Conservation (phyloP, 139 green algal species). For the Limnomonas spitsbergensis region DNA sequence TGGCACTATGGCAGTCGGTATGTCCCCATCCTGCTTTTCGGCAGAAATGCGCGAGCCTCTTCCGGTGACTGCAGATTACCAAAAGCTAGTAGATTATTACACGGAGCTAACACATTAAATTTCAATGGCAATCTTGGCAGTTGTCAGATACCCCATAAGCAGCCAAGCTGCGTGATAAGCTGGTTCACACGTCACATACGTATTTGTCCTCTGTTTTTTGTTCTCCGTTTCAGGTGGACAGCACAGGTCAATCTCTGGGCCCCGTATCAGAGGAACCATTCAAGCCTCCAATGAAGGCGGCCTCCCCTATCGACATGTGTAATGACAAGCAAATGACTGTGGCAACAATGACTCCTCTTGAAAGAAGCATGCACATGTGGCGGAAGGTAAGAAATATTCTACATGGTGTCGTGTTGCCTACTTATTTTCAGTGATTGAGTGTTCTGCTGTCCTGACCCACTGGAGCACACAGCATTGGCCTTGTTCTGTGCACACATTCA, state of each 20-base stretch:
- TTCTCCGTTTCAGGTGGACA: too few relatives aligned
- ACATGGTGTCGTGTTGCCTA: neutral
- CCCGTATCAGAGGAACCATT: neutral
- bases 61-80: too few relatives aligned
- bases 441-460: neutral
- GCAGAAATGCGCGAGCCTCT: too few relatives aligned
- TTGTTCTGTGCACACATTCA: neutral
- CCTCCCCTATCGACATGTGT: neutral
- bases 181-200: too few relatives aligned
- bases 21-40: too few relatives aligned
- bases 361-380: conserved; percentile 2
- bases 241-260: neutral
- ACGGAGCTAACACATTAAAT: too few relatives aligned
- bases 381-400: neutral
- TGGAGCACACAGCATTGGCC: neutral
- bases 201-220: too few relatives aligned
- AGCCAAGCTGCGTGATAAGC: too few relatives aligned
- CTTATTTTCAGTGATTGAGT: neutral
- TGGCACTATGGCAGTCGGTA: too few relatives aligned
- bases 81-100: too few relatives aligned
- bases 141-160: too few relatives aligned
- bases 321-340: neutral
- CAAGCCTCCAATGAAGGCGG: neutral
- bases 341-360: neutral
- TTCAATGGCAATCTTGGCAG: too few relatives aligned